Evolutionary conservation across 2,329 filamentous ascomycete species (phyloP), one percentile per base, ranked within the genome.

Genomic region (Fusarium verrucosum): DNA sequence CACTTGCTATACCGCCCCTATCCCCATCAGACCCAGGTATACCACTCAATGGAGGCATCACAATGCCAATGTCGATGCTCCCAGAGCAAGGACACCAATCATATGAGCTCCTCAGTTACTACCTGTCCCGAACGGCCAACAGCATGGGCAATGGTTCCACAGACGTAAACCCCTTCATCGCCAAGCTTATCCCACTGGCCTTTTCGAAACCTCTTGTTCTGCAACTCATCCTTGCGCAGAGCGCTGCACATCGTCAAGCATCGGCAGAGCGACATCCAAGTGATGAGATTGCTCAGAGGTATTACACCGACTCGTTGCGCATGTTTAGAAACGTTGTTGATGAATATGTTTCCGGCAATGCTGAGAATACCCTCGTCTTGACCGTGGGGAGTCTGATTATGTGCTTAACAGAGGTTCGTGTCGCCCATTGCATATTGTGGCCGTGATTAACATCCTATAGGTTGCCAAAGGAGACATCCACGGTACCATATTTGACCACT

Each of bases 101-200:
- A 53, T 77, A 78, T 72, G 80, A 81, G 42, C 73, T 82, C 7
- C 73, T 83, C 10, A 78, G 77, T 51, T 81, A 82, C 66, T 83
- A 82, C 59, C 62, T 82, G 7, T 69, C 73, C 3, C 78, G 78
- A 3, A 82, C 80, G 0, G 77, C 79, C 16, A 77, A 78, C 38
- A 81, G 78, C 46, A 82, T 82, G 80, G 80, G 78, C 28, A 82
- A 82, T 50, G 80, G 79, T 1, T 80, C 80, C 1, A 81, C 80
- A 1, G 74, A 76, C 2, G 71, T 79, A 37, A 82, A 83, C 38
- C 81, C 80, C 1, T 81, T 82, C 45, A 70, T 82, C 17, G 76
- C 77, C 23, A 79, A 82, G 47, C 74, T 83, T 22, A 76, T 82
- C 6, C 80, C 80, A 0, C 58, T 83, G 3, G 78, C 80, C 4